Conservation (phyloP, 108 stramenopile genomes). For the Pseudonitzschia delicatissima region DNA sequence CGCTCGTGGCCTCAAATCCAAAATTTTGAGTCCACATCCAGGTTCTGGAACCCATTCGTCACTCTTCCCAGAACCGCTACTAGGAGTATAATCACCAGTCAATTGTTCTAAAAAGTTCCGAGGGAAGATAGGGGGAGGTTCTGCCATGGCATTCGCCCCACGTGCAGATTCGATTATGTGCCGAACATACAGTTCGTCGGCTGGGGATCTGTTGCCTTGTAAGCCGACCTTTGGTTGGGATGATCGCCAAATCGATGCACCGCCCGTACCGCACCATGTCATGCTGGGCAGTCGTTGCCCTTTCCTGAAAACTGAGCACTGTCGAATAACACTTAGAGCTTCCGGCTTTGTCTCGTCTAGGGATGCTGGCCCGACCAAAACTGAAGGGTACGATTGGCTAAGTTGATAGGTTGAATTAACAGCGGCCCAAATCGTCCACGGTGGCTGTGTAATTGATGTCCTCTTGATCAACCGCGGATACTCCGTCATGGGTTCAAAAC, state of each 20-base stretch:
- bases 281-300: constrained; percentile 89
- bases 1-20: constrained; percentile 86
- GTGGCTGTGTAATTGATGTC: constrained; percentile 29
- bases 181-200: constrained; percentile 81
- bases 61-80: not conserved
- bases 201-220: constrained; percentile 81
- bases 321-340: constrained; percentile 52
- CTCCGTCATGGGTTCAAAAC: constrained; percentile 70
- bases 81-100: constrained; percentile 28
- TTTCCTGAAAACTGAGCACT: constrained; percentile 80
- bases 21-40: constrained; percentile 70
- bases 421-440: constrained; percentile 56
- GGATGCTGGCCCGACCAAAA: constrained; percentile 84
- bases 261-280: constrained; percentile 79
- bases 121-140: constrained; percentile 26
- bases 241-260: constrained; percentile 90
- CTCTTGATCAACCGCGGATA: constrained; percentile 49
- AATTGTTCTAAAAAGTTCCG: constrained; percentile 35
- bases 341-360: constrained; percentile 51
- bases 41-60: constrained; percentile 36
- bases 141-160: constrained; percentile 51
- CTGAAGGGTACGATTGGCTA: constrained; percentile 84
- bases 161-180: constrained; percentile 73
- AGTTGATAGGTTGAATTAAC: constrained; percentile 74
- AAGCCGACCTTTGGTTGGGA: constrained; percentile 96